Conservation (phyloP, 805 yeast species). For the Hanseniaspora jakobsenii region DNA sequence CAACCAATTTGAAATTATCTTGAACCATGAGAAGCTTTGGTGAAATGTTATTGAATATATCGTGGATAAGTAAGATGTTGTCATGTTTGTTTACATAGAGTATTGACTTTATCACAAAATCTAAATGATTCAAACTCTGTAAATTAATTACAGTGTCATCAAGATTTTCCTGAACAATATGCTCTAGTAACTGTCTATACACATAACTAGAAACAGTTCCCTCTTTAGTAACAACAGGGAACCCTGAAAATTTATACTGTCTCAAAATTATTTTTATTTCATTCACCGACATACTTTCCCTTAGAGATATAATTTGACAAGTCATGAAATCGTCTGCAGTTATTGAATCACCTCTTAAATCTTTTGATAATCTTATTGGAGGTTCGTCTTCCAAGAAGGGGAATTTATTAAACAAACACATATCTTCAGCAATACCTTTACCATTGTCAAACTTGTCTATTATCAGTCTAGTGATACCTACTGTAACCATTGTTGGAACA, state of each 20-base stretch:
- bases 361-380: constrained; percentile 44
- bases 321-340: constrained; percentile 39
- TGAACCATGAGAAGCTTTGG: constrained; percentile 57
- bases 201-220: constrained; percentile 16
- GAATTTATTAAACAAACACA: constrained; percentile 76
- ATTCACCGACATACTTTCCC: constrained; percentile 22
- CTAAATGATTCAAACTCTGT: constrained; percentile 25
- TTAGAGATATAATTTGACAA: constrained; percentile 21
- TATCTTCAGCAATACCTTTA: constrained; percentile 91
- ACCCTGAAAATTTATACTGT: constrained; percentile 22
- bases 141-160: constrained; percentile 4
- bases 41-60: constrained; percentile 65
- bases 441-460: constrained; percentile 56
- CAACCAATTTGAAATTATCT: constrained; percentile 48
- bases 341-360: constrained; percentile 39
- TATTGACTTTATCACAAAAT: constrained; percentile 38
- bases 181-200: constrained; percentile 16
- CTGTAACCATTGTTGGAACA: constrained; percentile 92
- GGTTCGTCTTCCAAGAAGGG: constrained; percentile 64
- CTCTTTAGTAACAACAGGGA: constrained; percentile 23
- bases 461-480: constrained; percentile 74
- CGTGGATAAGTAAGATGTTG: constrained; percentile 49
- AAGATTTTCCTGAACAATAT: constrained; percentile 6
- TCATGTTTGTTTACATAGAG: constrained; percentile 43
- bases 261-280: constrained; percentile 10